These are phyloP conservation scores for Cutaneotrichosporon cavernicola DNA, from an alignment of 1,284 basidiomycete genomes.

Conservation along the genomic window DNA sequence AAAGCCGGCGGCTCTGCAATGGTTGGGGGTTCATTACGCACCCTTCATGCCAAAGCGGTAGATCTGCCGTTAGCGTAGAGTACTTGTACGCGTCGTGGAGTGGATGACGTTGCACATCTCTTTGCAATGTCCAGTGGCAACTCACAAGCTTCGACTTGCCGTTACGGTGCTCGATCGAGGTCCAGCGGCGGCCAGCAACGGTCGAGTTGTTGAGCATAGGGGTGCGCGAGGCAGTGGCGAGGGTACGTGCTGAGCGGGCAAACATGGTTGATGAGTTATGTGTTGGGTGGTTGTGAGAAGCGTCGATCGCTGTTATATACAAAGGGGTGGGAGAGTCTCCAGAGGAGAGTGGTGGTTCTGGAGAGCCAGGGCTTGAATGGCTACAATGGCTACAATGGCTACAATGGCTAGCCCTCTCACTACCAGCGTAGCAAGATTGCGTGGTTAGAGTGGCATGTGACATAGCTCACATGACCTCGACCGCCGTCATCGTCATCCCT, in stretches of 20 bases:
- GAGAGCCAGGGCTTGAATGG: not conserved
- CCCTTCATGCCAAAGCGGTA: conserved; percentile 51
- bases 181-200: conserved; percentile 36
- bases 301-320: not conserved
- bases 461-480: not conserved
- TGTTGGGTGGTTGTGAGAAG: not conserved
- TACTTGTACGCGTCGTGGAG: not conserved
- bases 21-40: conserved; percentile 9
- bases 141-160: conserved; percentile 50
- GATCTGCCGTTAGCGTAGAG: conserved; percentile 32
- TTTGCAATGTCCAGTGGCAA: conserved; percentile 1
- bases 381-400: no score
- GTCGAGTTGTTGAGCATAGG: conserved; percentile 11
- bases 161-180: conserved; percentile 34
- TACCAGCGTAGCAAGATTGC: not conserved
- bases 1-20: not conserved
- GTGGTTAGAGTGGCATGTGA: conserved; percentile 1
- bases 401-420: not conserved
- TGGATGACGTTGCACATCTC: not conserved
- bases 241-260: conserved; percentile 15
- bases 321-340: not conserved
- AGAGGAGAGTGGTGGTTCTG: no score
- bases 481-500: not conserved
- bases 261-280: conserved; percentile 14
- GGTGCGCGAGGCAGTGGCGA: conserved; percentile 8